A percentile compares a stretch with the other conserved stretches of the same genome.
These are phyloP conservation scores for Meripilus lineatus DNA, from an alignment of 1,284 basidiomycete genomes.

Conservation along the genomic window DNA sequence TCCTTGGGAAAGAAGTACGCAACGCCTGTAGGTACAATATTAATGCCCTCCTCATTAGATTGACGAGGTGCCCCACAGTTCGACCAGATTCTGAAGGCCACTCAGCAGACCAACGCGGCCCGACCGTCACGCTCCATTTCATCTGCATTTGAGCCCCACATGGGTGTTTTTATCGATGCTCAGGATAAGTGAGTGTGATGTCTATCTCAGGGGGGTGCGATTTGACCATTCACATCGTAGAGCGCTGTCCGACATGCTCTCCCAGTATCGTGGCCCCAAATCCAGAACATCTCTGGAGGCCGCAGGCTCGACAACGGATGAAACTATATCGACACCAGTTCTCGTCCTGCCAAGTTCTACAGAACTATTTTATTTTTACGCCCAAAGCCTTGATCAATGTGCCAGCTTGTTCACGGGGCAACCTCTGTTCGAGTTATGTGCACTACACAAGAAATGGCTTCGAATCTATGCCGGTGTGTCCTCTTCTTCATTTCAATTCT, in stretches of 20 bases:
- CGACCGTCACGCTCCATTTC: slow-evolving; percentile 66
- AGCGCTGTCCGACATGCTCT: slow-evolving; percentile 77
- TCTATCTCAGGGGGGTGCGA: neutral
- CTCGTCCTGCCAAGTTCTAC: slow-evolving; percentile 90
- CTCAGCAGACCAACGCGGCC: slow-evolving; percentile 41
- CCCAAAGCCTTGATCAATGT: slow-evolving; percentile 92
- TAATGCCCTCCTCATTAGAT: slow-evolving; percentile 1
- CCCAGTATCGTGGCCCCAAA: slow-evolving; percentile 64
- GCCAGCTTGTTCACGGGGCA: slow-evolving; percentile 81
- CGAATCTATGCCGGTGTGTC: slow-evolving; percentile 84
- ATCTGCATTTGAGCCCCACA: slow-evolving; percentile 87
- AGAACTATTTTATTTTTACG: slow-evolving; percentile 97
- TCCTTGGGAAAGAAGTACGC: slow-evolving; percentile 77
- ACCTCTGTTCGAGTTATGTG: slow-evolving; percentile 74
- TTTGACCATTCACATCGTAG: slow-evolving; percentile 33
- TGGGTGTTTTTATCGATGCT: slow-evolving; percentile 91
- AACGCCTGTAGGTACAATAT: slow-evolving; percentile 54
- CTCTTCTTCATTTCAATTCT: neutral
- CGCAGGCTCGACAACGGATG: slow-evolving; percentile 34
- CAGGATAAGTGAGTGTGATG: slow-evolving; percentile 76
- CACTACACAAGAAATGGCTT: slow-evolving; percentile 90
- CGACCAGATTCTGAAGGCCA: slow-evolving; percentile 53
- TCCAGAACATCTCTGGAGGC: slow-evolving; percentile 70
- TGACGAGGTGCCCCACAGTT: slow-evolving; percentile 24
- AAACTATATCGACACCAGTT: slow-evolving; percentile 47